Base-by-base conservation (phyloP, 805 yeast genomes). In the Jamesozyma gamospora region DNA sequence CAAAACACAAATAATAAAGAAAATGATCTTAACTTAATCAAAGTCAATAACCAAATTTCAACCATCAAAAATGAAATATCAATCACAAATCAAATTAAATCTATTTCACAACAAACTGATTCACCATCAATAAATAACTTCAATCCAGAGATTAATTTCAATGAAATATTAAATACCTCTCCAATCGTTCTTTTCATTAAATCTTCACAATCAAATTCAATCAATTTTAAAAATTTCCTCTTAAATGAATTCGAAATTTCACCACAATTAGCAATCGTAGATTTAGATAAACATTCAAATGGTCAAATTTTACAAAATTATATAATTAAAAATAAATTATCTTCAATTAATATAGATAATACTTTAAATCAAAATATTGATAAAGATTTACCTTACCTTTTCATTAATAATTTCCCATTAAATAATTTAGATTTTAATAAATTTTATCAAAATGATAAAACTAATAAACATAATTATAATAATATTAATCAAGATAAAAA, bases 241-340 rank as follows among this genome's bases (percentile, higher is more conserved):
- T 59, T 62, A 15, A 73, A 70, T 16, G 74, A 75, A 49, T 85
- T 85, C 61, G 74, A 72, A 41, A 73, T 87, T 41, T 70, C 72
- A 4, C 96, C 96, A 2, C 66, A 70, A 32, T 85, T 87, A 1
- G 60, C 70, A 4, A 68, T 82, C 38, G 86, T 87, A 12, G 96
- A 88, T 56, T 67, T 87, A 37, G 95, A 87, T 59, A 70, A 69
- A 52, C 94, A 86, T 58, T 66, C 70, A 31, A 69, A 83, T 55
- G 96, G 96, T 2, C 55, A 63, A 3, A 77, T 70, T 46, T 68
- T 88, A 45, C 95, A 86, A 60, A 71, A 67, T 15, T 80, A 79
- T 56, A 70, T 87, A 40, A 33, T 31, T 16, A 28, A 35, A 14
- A 37, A 42, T 14, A 45, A 45, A 35, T 12, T 38, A 14, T 12